Base-by-base conservation (phyloP, 208 protist genomes). In the Trypanosoma lewisi region DNA sequence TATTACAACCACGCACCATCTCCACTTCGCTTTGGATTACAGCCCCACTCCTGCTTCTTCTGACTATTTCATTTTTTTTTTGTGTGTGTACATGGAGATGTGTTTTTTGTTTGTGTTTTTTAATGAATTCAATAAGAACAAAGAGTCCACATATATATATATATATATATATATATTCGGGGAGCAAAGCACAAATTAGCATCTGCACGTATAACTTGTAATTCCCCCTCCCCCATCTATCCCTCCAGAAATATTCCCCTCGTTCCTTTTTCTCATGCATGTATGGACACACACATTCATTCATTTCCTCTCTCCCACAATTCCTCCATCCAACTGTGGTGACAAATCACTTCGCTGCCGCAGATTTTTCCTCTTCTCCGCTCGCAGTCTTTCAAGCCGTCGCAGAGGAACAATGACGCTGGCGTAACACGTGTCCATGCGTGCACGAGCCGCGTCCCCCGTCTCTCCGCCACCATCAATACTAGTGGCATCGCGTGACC, bases 1-100 rank as follows among this genome's bases (percentile, higher is more conserved):
- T 60, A 51, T n/a, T 63, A 50, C 25, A 45, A 33, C n/a, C n/a
- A n/a, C 41, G 64, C 30, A 78, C 17, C 67, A 78, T 73, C 52
- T 21, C 19, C 1, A 23, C 1, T 37, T 23, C 28, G 11, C 8
- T 50, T 50, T 23, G 6, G 8, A 21, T 41, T 21, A n/a, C 9
- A n/a, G 28, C 12, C n/a, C 5, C 9, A 41, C 27, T 30, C 19
- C 12, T 44, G 7, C 45, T 45, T 44, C 36, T 44, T 45, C 17
- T 47, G 14, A 19, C 19, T 30, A 41, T 34, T 41, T 41, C 0
- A 12, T 56, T 21, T 44, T 57, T 57, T 27, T 41, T 57, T 27
- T 39, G 9, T 41, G 27, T 58, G 19, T 54, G 9, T n/a, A 36
- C 23, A n/a, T n/a, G n/a, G n/a, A n/a, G n/a, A n/a, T n/a, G n/a